phyloP scores from a whole-genome alignment of 2,329 filamentous ascomycete genomes.

The Neonectria ditissima region DNA sequence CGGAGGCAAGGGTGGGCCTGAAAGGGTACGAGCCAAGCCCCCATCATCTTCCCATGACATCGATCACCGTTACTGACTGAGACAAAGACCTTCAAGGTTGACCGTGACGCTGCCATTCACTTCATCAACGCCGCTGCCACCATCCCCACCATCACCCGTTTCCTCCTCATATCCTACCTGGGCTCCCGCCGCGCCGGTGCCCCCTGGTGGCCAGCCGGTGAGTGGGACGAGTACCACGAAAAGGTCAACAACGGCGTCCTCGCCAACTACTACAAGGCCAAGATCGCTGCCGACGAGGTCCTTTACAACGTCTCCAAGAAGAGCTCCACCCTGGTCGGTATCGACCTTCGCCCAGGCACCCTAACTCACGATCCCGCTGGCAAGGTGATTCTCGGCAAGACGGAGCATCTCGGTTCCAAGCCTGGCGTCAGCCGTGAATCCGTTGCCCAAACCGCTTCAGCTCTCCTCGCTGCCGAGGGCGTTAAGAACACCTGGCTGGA shows the following conservation, averaged over 20 bases:
- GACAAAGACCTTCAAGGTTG: conserved; percentile 66
- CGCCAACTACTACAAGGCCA: conserved; percentile 69
- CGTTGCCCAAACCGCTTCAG: conserved; percentile 69
- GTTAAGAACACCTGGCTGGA: conserved; percentile 66
- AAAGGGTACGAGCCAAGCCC: conserved; percentile 51
- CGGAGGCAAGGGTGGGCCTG: conserved; percentile 68
- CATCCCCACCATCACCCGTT: conserved; percentile 67
- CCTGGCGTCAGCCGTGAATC: conserved; percentile 64
- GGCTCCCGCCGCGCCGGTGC: conserved; percentile 64
- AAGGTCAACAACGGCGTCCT: conserved; percentile 56
- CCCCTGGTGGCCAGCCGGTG: conserved; percentile 66
- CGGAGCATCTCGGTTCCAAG: conserved; percentile 43
- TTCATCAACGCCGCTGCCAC: conserved; percentile 70
- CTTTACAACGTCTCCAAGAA: conserved; percentile 62
- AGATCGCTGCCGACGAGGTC: conserved; percentile 69
- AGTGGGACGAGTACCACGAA: conserved; percentile 60
- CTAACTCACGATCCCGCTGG: conserved; percentile 63
- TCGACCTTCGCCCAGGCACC: conserved; percentile 65
- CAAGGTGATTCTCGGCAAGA: conserved; percentile 61
- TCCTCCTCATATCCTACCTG: conserved; percentile 74
- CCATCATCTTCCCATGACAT: neutral
- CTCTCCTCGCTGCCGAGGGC: conserved; percentile 63
- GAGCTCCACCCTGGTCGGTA: conserved; percentile 58
- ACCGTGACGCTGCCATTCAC: conserved; percentile 72
- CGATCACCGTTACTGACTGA: conserved; percentile 10